A percentile compares a stretch with the other conserved stretches of the same genome.
Evolutionary conservation across 2,329 filamentous ascomycete genomes (phyloP).

Genomic region (Pochonia chlamydosporia): DNA sequence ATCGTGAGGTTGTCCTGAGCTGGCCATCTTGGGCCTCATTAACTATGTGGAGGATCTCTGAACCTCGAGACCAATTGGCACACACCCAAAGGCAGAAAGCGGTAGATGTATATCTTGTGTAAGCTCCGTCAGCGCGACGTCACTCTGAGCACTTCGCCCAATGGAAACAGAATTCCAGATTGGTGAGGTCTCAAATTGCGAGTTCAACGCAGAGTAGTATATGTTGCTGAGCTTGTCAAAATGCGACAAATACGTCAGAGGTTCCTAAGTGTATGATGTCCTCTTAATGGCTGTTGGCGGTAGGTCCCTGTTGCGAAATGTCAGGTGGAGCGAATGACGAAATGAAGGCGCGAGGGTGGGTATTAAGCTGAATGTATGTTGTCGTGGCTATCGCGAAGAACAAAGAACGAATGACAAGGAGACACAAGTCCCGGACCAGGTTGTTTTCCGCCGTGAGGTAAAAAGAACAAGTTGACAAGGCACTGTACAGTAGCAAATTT

Average conservation of each 20-base stretch:
- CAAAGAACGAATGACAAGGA: not conserved
- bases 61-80: not conserved
- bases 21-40: constrained; percentile 5
- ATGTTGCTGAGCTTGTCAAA: not conserved
- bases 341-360: not conserved
- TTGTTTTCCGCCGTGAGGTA: no score
- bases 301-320: not conserved
- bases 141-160: no score
- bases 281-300: not conserved
- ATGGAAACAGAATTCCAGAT: not conserved
- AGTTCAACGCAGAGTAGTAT: no score
- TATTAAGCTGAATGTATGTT: not conserved
- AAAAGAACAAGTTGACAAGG: no score
- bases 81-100: not conserved
- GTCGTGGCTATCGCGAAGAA: not conserved
- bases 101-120: not conserved
- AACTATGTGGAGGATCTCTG: not conserved
- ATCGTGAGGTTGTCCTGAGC: not conserved
- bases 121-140: not conserved
- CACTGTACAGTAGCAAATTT: not conserved
- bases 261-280: not conserved
- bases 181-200: not conserved
- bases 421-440: no score
- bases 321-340: constrained; percentile 12
- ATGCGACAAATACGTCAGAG: not conserved